Conservation (phyloP, 1,139 yeast species). For the Suhomyces bolitotheri region DNA sequence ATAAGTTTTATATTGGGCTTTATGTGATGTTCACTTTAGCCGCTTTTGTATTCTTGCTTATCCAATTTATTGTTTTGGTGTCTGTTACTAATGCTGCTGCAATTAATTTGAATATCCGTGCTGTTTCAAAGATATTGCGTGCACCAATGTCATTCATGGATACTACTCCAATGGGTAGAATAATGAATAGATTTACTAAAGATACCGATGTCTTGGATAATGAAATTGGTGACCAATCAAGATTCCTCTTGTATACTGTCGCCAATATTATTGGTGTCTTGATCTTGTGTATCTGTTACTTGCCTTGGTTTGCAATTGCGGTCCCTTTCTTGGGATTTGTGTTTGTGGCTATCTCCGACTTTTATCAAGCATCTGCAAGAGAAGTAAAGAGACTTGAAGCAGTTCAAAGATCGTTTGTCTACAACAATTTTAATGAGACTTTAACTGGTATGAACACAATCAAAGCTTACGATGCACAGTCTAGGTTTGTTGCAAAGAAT, state of each 20-base stretch:
- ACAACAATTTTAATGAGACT: conserved; percentile 48
- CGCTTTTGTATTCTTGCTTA: conserved; percentile 36
- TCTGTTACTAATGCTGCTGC: conserved; percentile 50
- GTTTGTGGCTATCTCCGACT: conserved; percentile 37
- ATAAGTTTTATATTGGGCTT: conserved; percentile 69
- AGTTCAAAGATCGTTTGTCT: conserved; percentile 45
- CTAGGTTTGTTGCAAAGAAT: conserved; percentile 52
- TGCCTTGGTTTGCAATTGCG: conserved; percentile 50
- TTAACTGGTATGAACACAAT: conserved; percentile 48
- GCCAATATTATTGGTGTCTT: conserved; percentile 62
- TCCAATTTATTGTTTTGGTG: conserved; percentile 50
- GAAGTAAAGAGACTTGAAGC: conserved; percentile 50
- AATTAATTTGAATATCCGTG: conserved; percentile 38
- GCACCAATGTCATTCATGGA: conserved; percentile 63
- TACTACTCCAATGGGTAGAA: conserved; percentile 64
- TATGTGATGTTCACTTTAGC: conserved; percentile 58
- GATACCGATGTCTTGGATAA: conserved; percentile 85
- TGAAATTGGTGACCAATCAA: conserved; percentile 61
- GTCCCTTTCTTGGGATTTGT: conserved; percentile 39
- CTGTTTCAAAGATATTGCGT: conserved; percentile 43
- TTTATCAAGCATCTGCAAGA: conserved; percentile 45
- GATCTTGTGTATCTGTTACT: conserved; percentile 51
- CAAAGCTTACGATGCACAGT: conserved; percentile 52
- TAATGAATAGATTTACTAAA: conserved; percentile 69
- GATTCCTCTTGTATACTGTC: conserved; percentile 51